A percentile compares a stretch with the other conserved stretches of the same genome.
phyloP scores from a whole-genome alignment of 2,329 filamentous ascomycete species.

The Zymoseptoria passerinii region DNA sequence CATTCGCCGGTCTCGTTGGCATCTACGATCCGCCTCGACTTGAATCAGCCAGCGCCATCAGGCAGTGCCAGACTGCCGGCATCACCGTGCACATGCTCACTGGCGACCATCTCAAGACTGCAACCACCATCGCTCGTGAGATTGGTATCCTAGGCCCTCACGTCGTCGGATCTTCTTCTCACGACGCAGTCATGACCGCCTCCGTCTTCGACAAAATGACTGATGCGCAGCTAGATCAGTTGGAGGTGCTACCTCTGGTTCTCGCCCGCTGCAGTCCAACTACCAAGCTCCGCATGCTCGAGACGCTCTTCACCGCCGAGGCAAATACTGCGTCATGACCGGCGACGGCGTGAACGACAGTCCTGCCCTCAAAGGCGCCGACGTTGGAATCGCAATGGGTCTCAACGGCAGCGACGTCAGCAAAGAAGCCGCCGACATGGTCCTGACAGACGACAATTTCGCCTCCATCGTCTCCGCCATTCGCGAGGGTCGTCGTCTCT shows the following conservation, averaged over 20 bases:
- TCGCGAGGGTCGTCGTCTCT: slow-evolving; percentile 38
- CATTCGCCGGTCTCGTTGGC: slow-evolving; percentile 26
- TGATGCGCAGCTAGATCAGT: slow-evolving; percentile 35
- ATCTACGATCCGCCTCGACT: slow-evolving; percentile 28
- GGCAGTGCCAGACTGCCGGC: slow-evolving; percentile 39
- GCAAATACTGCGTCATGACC: slow-evolving; percentile 37
- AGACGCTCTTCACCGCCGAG: slow-evolving; percentile 37
- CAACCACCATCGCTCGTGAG: slow-evolving; percentile 39
- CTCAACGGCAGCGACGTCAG: slow-evolving; percentile 38
- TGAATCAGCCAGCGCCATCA: slow-evolving; percentile 33
- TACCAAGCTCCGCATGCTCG: slow-evolving; percentile 42
- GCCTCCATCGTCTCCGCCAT: slow-evolving; percentile 39
- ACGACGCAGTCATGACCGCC: slow-evolving; percentile 36
- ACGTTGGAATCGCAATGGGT: slow-evolving; percentile 41
- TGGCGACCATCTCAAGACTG: slow-evolving; percentile 40
- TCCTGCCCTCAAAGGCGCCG: slow-evolving; percentile 38
- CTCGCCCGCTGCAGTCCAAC: slow-evolving; percentile 40
- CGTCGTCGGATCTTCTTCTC: slow-evolving; percentile 17
- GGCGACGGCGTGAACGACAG: slow-evolving; percentile 41
- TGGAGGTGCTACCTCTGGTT: slow-evolving; percentile 37
- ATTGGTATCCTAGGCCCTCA: slow-evolving; percentile 35
- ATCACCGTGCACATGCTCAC: slow-evolving; percentile 44
- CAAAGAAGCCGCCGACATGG: slow-evolving; percentile 39
- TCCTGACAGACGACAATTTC: slow-evolving; percentile 40
- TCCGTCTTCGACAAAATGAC: slow-evolving; percentile 38